phyloP scores from a whole-genome alignment of 495 filamentous ascomycete genomes.

The Hypoxylon subgilvum region DNA sequence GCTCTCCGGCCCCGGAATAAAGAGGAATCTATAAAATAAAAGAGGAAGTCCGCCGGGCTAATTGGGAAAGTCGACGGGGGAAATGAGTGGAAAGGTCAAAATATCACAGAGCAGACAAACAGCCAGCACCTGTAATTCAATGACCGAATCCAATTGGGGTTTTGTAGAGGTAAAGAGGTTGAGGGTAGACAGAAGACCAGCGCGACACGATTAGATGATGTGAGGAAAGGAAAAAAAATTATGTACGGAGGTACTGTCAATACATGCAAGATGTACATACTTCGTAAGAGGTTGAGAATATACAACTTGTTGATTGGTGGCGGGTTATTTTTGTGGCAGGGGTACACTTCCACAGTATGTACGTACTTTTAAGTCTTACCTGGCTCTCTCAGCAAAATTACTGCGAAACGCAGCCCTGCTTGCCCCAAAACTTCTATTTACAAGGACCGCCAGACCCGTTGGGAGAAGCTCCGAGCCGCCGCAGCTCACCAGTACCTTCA shows the following conservation, averaged over 20 bases:
- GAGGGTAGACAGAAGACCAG: constrained; percentile 12
- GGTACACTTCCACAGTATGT: too few relatives aligned
- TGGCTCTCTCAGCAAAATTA: constrained; percentile 24
- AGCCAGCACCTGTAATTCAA: constrained; percentile 40
- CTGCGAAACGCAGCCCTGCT: constrained; percentile 22
- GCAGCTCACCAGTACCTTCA: neutral
- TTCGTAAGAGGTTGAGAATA: constrained; percentile 13
- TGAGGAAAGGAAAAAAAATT: constrained; percentile 28
- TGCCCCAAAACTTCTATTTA: constrained; percentile 33
- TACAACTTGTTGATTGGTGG: constrained; percentile 34
- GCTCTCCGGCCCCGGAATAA: constrained; percentile 33
- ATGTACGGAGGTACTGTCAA: too few relatives aligned
- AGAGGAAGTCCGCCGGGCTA: constrained; percentile 29
- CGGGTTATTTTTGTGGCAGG: constrained; percentile 24
- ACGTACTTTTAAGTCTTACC: too few relatives aligned
- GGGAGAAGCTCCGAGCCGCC: constrained; percentile 33
- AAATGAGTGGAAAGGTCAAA: constrained; percentile 33
- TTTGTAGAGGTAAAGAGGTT: constrained; percentile 8
- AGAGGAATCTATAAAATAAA: constrained; percentile 15
- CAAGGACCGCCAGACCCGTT: constrained; percentile 3
- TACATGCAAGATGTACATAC: too few relatives aligned
- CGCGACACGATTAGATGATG: constrained; percentile 22
- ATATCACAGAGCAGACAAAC: constrained; percentile 37
- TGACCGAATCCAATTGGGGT: constrained; percentile 36
- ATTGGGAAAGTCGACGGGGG: constrained; percentile 26